Conservation (phyloP, 257 asterid species). For the Solanum clarkiae region DNA sequence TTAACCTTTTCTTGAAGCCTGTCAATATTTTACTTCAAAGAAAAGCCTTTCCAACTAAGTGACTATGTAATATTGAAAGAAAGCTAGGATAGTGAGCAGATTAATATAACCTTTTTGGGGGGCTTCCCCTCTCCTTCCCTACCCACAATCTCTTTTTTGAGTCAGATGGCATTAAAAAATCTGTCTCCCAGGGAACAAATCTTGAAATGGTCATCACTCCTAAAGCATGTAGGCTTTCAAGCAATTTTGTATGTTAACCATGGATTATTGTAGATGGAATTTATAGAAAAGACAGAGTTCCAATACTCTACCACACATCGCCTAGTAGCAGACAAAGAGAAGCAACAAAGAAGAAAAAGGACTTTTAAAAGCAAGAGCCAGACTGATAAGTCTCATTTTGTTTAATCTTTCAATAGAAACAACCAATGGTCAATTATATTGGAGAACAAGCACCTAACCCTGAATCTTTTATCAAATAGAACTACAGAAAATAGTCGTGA, state of each 20-base stretch:
- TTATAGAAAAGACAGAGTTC: neutral
- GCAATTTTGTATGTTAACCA: neutral
- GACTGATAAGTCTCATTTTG: neutral
- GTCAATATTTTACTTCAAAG: neutral
- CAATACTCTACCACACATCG: neutral
- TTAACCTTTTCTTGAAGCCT: neutral
- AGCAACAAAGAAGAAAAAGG: neutral
- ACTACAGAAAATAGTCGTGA: neutral
- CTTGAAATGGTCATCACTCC: neutral
- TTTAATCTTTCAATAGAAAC: neutral
- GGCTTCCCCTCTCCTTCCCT: neutral
- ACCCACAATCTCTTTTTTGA: neutral
- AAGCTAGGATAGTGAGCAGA: neutral
- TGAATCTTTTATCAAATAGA: neutral
- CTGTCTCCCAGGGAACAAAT: neutral
- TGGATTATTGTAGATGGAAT: neutral
- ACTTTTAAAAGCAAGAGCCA: neutral
- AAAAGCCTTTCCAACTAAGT: neutral
- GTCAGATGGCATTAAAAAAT: neutral
- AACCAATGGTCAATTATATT: neutral
- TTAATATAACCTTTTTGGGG: neutral
- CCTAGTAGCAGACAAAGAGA: neutral
- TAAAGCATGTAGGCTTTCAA: neutral
- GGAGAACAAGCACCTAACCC: neutral
- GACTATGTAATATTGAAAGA: neutral